Evolutionary conservation across 495 filamentous ascomycete genomes (phyloP).

Genomic region (Tuber umbilicatum): DNA sequence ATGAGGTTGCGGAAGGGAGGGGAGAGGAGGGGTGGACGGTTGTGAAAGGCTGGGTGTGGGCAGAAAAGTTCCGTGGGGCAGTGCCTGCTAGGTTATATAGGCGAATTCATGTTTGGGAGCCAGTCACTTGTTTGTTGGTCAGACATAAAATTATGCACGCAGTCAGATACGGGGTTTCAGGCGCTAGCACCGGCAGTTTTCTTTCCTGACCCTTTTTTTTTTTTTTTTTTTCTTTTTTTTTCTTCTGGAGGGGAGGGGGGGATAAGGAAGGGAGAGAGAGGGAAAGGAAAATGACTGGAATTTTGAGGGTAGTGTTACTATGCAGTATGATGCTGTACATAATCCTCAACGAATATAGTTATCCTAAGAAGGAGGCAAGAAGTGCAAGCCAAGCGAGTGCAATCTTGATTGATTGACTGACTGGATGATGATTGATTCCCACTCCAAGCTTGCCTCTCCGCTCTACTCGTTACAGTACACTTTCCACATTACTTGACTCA

Average conservation of each 20-base stretch:
- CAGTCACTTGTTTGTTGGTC: constrained; percentile 31
- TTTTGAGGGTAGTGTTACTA: neutral
- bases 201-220: constrained; percentile 11
- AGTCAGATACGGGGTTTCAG: constrained; percentile 39
- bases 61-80: constrained; percentile 5
- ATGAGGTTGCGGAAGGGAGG: neutral
- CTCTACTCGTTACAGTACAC: neutral
- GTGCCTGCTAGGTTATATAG: constrained; percentile 35
- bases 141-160: constrained; percentile 40
- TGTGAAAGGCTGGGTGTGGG: constrained; percentile 1
- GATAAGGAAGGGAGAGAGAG: neutral
- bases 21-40: neutral
- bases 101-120: constrained; percentile 35
- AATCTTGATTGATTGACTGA: neutral
- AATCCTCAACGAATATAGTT: neutral
- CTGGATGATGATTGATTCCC: neutral
- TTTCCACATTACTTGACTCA: neutral
- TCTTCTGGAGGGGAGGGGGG: neutral
- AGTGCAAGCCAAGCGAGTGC: neutral
- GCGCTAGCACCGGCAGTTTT: constrained; percentile 36
- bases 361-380: neutral
- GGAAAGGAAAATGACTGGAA: neutral
- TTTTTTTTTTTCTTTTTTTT: neutral
- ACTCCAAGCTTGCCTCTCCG: neutral
- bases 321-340: neutral